These are phyloP conservation scores for Cylindrotheca closterium DNA, from an alignment of 108 stramenopile species.

Conservation along the genomic window DNA sequence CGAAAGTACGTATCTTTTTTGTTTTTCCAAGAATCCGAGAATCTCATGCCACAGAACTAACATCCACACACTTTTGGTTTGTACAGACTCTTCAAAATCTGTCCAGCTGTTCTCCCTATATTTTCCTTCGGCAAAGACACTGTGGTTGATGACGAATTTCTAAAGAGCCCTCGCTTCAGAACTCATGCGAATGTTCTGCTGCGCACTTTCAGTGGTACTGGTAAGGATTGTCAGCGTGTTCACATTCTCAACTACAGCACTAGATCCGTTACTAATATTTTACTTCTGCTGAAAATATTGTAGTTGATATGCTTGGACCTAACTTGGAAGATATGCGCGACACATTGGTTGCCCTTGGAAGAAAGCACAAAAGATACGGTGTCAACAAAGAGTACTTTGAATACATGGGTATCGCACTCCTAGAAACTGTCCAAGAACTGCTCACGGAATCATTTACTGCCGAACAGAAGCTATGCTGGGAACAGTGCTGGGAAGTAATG, in stretches of 20 bases:
- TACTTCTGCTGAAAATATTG: no score
- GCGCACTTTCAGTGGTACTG: not conserved
- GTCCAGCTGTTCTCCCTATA: not conserved
- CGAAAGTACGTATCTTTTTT: not conserved
- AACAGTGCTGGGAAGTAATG: not conserved
- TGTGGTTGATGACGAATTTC: not conserved
- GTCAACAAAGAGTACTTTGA: not conserved
- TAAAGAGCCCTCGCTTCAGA: not conserved
- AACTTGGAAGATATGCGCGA: not conserved
- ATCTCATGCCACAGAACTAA: no score
- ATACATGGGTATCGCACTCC: not conserved
- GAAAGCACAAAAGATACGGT: not conserved
- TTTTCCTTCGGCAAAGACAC: not conserved
- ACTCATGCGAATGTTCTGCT: not conserved
- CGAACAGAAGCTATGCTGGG: not conserved
- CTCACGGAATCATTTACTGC: not conserved
- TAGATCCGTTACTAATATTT: no score
- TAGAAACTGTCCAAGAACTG: not conserved
- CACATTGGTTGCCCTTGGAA: not conserved
- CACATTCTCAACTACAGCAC: no score
- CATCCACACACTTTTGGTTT: no score
- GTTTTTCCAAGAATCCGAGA: no score
- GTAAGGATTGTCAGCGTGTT: no score
- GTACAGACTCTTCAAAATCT: not conserved
- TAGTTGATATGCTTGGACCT: not conserved